Evolutionary conservation across 2,329 filamentous ascomycete genomes (phyloP), one percentile per base, ranked within the genome.

Genomic region (Byssochlamys sp.): DNA sequence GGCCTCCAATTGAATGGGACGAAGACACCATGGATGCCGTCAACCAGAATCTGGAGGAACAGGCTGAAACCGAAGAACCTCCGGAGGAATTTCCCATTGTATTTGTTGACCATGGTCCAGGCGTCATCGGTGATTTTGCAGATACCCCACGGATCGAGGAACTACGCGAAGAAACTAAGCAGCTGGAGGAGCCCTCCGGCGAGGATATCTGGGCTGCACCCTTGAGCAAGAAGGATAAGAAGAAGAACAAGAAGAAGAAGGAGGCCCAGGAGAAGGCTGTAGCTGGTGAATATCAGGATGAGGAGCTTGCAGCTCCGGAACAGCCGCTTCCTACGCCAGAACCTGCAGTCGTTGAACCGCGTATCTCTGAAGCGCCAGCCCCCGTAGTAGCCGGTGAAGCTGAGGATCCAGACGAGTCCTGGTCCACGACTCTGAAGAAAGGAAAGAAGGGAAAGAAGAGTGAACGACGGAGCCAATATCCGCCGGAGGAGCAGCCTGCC

Each of bases 1-100:
- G 69, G 67, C 72, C 72, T 56, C 57, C 64, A 31, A 74, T 74
- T 62, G 71, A 73, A 55, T 74, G 71, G 71, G 69, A 66, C 19
- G 65, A 69, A 55, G 62, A 60, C 31, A 29, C 14, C 31, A 33
- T 12, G 31, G 31, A 33, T 2, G 9, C 29, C n/a, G 19, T 45
- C 39, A 9, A 3, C 14, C 39, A 19, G 14, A 45, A 5, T 45
- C 39, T 45, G 39, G 39, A 24, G 39, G 65, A 66, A 54, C 56
- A 62, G 48, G 65, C 65, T 49, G 56, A 61, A 35, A 54, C 57
- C 14, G 65, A 69, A 53, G 63, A 64, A 53, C 59, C 60, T 31
- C 62, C 62, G 26, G 64, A 69, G 26, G 59, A 58, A 27, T 62
- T 62, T 28, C 57, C 61, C 51, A 67, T 45, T 45, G n/a, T 19